Conservation (phyloP, 306 rosid species). For the Lathyrus sativus region DNA sequence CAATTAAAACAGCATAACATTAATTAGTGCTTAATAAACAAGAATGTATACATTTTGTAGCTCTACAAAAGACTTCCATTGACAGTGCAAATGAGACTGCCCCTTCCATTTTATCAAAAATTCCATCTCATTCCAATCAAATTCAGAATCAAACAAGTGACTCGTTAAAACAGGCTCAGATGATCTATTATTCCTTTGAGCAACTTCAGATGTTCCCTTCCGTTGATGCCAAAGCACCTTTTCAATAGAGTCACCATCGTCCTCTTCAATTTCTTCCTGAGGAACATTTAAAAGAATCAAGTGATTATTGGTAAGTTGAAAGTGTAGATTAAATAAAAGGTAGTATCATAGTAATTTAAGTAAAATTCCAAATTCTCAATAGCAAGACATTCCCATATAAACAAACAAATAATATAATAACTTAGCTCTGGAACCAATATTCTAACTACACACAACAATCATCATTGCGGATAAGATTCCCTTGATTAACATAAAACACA, state of each 20-base stretch:
- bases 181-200: slow-evolving; percentile 69
- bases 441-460: slow-evolving; percentile 14
- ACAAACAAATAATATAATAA: slow-evolving; percentile 15
- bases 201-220: slow-evolving; percentile 87
- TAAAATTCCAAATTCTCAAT: slow-evolving; percentile 14
- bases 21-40: slow-evolving; percentile 33
- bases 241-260: slow-evolving; percentile 90
- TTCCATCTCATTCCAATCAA: slow-evolving; percentile 88
- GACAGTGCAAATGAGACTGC: slow-evolving; percentile 97
- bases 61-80: slow-evolving; percentile 94
- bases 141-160: slow-evolving; percentile 77
- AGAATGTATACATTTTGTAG: slow-evolving; percentile 71
- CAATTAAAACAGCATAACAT: slow-evolving; percentile 6
- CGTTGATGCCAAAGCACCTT: slow-evolving; percentile 99
- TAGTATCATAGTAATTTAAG: slow-evolving; percentile 1
- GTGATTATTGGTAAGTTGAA: slow-evolving; percentile 16
- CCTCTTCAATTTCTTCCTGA: slow-evolving; percentile 96
- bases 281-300: slow-evolving; percentile 37
- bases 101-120: slow-evolving; percentile 99
- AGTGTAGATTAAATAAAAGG: slow-evolving; percentile 19
- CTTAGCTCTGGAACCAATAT: slow-evolving; percentile 26
- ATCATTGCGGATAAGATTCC: slow-evolving; percentile 12
- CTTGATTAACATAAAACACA: slow-evolving; percentile 10
- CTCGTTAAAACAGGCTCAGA: slow-evolving; percentile 76
- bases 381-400: slow-evolving; percentile 26